Evolutionary conservation across 2,329 filamentous ascomycete species (phyloP), one percentile per base, ranked within the genome.

Genomic region (Penicillium psychrosexuale): DNA sequence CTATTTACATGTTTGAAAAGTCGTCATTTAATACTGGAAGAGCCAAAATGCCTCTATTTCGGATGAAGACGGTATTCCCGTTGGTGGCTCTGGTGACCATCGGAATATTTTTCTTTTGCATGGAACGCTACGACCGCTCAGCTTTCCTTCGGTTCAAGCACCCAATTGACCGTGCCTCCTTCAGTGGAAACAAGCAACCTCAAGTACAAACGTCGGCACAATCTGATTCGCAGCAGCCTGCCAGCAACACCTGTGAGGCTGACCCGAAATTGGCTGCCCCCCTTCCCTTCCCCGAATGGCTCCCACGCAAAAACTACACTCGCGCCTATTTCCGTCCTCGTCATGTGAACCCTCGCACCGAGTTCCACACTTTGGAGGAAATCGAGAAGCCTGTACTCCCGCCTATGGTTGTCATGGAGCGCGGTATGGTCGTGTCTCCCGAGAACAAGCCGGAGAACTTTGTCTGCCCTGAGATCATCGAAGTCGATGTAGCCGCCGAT

Each of bases 231-330:
- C 65, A 66, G 42, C 57, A 63, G 38, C 62, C 64, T 38, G 27
- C 55, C 54, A 8, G 47, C 59, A 64, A 62, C 43, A 59, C 69
- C 43, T 76, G 73, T 56, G 70, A 72, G 33, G 64, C 67, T 17
- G 69, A 75, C 40, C 68, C 70, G 11, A 66, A 65, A 44, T 55
- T 69, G 30, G 61, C 68, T 44, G 69, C 72, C 27, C 70, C 72
- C 12, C 53, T 76, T 33, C 65, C 72, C 8, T 72, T 75, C 62
- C 61, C 64, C 42, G 74, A 76, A 64, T 76, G 73, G 74, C 69
- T 76, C 37, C 63, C 65, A 17, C 72, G 71, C 65, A 76, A 76
- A 68, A 75, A 76, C 62, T 76, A 74, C 59, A 76, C 73, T 31
- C 74, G 74, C 47, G 66, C 69, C 57, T 75, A 75, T 61, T 67